A percentile compares a stretch with the other conserved stretches of the same genome.
phyloP scores from a whole-genome alignment of 345 rosid species.

The Corchorus capsularis region DNA sequence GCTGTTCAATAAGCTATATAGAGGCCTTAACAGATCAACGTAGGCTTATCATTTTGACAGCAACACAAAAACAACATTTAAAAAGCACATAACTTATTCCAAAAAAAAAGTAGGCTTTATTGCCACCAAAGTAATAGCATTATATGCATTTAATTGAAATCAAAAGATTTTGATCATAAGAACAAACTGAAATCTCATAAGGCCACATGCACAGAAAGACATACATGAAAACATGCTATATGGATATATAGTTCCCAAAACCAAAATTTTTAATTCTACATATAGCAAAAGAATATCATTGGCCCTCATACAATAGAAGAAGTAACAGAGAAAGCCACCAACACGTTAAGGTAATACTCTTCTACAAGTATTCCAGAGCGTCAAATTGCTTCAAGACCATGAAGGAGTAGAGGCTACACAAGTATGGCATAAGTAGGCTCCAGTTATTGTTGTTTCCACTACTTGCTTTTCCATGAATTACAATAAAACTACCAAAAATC shows the following conservation, averaged over 20 bases:
- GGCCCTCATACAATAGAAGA: neutral
- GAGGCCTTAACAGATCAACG: neutral
- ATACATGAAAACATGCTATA: neutral
- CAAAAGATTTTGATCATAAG: neutral
- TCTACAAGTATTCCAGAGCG: neutral
- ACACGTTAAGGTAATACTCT: neutral
- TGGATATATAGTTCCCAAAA: neutral
- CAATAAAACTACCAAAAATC: too few species aligned
- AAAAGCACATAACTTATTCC: neutral
- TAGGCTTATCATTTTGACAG: neutral
- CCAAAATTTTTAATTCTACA: neutral
- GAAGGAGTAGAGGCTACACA: neutral
- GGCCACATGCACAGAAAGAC: neutral
- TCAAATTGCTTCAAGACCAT: neutral
- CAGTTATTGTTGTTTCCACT: too few species aligned
- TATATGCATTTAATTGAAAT: neutral
- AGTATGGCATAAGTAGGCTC: neutral
- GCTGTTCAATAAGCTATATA: neutral
- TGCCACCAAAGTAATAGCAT: neutral
- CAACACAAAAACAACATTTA: neutral
- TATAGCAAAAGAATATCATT: neutral
- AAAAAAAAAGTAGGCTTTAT: neutral
- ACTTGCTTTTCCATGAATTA: too few species aligned
- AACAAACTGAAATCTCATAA: slow-evolving; percentile 1
- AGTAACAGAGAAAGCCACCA: neutral